These are phyloP conservation scores for Tephrocybe sp. DNA, from an alignment of 768 basidiomycete genomes.

Conservation along the genomic window DNA sequence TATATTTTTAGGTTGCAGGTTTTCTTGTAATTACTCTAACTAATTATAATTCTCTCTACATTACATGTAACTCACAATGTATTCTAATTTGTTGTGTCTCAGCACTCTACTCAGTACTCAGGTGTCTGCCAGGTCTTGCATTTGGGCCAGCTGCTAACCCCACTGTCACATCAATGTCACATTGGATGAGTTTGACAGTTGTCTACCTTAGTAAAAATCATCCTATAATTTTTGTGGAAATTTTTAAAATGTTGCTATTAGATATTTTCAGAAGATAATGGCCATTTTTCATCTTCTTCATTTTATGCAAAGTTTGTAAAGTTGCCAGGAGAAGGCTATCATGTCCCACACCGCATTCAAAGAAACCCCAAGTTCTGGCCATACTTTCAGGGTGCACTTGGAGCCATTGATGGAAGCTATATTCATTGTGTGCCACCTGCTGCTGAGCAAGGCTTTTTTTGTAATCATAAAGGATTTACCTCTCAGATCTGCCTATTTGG, in stretches of 20 bases:
- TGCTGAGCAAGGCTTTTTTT: conserved; percentile 13
- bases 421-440: conserved; percentile 21
- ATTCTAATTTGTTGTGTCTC: background rate
- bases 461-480: background rate
- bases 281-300: background rate
- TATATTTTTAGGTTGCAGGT: no score
- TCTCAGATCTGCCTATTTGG: background rate
- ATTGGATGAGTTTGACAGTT: no score
- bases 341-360: background rate
- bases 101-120: background rate
- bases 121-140: no score
- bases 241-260: background rate
- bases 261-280: conserved; percentile 1
- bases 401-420: conserved; percentile 34
- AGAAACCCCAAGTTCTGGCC: conserved; percentile 27
- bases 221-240: background rate
- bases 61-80: no score
- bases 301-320: conserved; percentile 15
- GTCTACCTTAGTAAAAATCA: no score
- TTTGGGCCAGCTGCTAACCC: no score
- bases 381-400: conserved; percentile 32
- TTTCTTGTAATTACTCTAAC: no score
- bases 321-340: conserved; percentile 2
- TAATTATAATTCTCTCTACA: no score
- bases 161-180: no score